These are phyloP conservation scores for Gautieria morchelliformis DNA, from an alignment of 768 basidiomycete genomes.

Conservation along the genomic window DNA sequence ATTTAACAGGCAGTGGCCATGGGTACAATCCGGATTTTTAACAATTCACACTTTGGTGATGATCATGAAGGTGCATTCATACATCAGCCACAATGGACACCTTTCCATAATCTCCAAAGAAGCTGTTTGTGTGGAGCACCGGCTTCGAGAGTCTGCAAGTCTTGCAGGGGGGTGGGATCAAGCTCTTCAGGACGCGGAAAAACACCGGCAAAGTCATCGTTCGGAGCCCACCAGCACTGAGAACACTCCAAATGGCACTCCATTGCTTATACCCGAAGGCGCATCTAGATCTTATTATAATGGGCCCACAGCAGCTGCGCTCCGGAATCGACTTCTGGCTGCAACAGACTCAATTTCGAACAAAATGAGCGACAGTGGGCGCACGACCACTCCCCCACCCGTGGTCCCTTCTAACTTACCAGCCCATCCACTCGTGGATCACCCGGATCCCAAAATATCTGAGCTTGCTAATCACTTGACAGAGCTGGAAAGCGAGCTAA, in stretches of 20 bases:
- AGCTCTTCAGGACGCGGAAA: slow-evolving; percentile 43
- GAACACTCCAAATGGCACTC: slow-evolving; percentile 22
- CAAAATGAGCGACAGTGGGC: slow-evolving; percentile 12
- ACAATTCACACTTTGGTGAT: slow-evolving; percentile 83
- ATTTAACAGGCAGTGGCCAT: slow-evolving; percentile 89
- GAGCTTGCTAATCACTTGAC: slow-evolving; percentile 65
- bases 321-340: slow-evolving; percentile 48
- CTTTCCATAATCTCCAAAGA: slow-evolving; percentile 48
- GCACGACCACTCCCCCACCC: slow-evolving; percentile 3
- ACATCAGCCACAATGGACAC: slow-evolving; percentile 80
- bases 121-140: slow-evolving; percentile 31
- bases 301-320: slow-evolving; percentile 36
- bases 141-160: slow-evolving; percentile 38
- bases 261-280: slow-evolving; percentile 24
- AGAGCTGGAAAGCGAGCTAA: slow-evolving; percentile 69
- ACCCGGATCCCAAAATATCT: slow-evolving; percentile 57
- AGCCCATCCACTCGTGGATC: slow-evolving; percentile 47
- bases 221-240: slow-evolving; percentile 23
- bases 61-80: slow-evolving; percentile 97
- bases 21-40: slow-evolving; percentile 91
- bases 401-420: slow-evolving; percentile 13
- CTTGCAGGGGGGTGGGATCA: slow-evolving; percentile 59
- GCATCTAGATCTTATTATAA: slow-evolving; percentile 46
- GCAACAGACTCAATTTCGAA: slow-evolving; percentile 17
- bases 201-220: slow-evolving; percentile 21